A percentile compares a stretch with the other conserved stretches of the same genome.
Evolutionary conservation across 306 rosid species (phyloP).

Genomic region (Cucumis sativus): Cucumber_9930_V3 NC_026655.2:845501-846000

Average conservation of each 20-base stretch:
- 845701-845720: slow-evolving; percentile 38
- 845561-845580: slow-evolving; percentile 50
- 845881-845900: slow-evolving; percentile 47
- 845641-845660: slow-evolving; percentile 47
- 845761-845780: slow-evolving; percentile 9
- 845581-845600: slow-evolving; percentile 91
- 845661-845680: slow-evolving; percentile 63
- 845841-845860: slow-evolving; percentile 28
- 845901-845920: slow-evolving; percentile 3
- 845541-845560: slow-evolving; percentile 33
- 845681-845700: slow-evolving; percentile 46
- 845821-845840: slow-evolving; percentile 41
- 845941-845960: neutral
- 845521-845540: slow-evolving; percentile 39
- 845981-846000: neutral
- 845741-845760: slow-evolving; percentile 9
- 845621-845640: slow-evolving; percentile 35
- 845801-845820: slow-evolving; percentile 12
- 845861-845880: slow-evolving; percentile 68
- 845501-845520: neutral
- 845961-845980: neutral
- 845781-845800: slow-evolving; percentile 8
- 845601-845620: slow-evolving; percentile 50
- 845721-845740: slow-evolving; percentile 32
- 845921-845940: neutral